Percentiles rank a stretch among this genome's conserved stretches.
These are phyloP conservation scores for Microglena sp. DNA, from an alignment of 139 green algal genomes.

Conservation along the genomic window DNA sequence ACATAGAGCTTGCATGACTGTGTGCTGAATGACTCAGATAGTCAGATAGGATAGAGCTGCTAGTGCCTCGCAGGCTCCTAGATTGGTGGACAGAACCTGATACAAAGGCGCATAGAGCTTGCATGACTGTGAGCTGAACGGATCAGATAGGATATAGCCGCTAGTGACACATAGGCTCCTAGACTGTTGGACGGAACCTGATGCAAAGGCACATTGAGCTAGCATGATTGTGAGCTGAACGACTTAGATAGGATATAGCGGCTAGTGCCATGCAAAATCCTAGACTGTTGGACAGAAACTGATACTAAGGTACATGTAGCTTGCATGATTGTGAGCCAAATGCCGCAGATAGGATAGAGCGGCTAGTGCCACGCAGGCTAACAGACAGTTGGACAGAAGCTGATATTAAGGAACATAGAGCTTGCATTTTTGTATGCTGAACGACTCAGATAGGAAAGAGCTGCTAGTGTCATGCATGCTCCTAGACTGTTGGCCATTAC, in stretches of 20 bases:
- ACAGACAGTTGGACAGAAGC: too few relatives aligned
- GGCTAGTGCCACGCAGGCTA: too few relatives aligned
- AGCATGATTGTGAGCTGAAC: background rate
- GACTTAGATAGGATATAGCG: background rate
- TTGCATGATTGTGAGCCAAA: background rate
- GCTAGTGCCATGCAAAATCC: background rate
- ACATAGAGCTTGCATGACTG: too few relatives aligned
- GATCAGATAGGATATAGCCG: background rate
- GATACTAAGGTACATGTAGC: background rate
- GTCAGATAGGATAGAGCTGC: background rate
- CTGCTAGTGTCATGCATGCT: background rate
- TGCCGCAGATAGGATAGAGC: background rate
- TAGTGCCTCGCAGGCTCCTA: background rate
- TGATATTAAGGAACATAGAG: too few relatives aligned
- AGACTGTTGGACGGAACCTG: constrained; percentile 16
- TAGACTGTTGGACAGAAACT: background rate
- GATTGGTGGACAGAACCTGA: constrained; percentile 16
- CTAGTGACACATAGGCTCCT: background rate
- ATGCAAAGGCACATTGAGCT: background rate
- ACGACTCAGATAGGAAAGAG: background rate
- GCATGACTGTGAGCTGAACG: background rate
- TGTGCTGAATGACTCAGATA: background rate
- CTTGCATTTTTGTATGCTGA: background rate
- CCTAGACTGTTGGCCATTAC: constrained; percentile 15
- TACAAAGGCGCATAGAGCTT: background rate